Evolutionary conservation across 2,329 filamentous ascomycete species (phyloP), one percentile per base, ranked within the genome.

Genomic region (Aspergillus sp.): DNA sequence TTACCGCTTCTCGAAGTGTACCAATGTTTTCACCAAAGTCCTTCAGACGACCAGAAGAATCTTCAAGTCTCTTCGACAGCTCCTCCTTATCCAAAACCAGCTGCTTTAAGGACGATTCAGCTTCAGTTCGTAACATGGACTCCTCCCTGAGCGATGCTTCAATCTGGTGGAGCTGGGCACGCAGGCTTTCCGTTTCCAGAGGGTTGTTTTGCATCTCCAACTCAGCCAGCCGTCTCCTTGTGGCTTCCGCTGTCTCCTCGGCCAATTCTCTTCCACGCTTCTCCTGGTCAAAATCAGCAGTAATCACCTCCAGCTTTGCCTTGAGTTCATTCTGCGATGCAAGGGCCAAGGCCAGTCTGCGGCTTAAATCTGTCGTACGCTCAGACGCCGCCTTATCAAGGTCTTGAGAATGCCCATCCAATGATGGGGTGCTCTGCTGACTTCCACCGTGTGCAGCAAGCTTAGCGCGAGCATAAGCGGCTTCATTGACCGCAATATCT

Each of bases 381-480:
- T 91, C 89, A 15, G 85, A 85, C 3, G 79, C 75, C 60, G 79
- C 76, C 28, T 79, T 79, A 54, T 91, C 89, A 43, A 87, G 82
- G 54, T 89, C 87, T 3, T 79, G 85, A 57, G 77, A 74, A 55
- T 66, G 67, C 50, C 74, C 74, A 63, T 85, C 83, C 3, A 80
- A 80, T 60, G 82, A 81, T 7, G 84, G 83, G 7, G 83, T 85
- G n/a, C 83, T 81, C 47, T 82, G 82, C 55, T 87, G 84, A 68
- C 89, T 92, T n/a, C 83, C 84, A 59, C 87, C 88, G 65, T 93
- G 90, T 7, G 93, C 93, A 31, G 93, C 93, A 55, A 97, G 82
- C 74, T 92, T 97, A 3, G 96, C 93, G 74, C 96, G 97, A 38
- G 93, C 92, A 77, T 98, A 98, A 0, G 95, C 91, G 1, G 95